Conservation (phyloP, 345 rosid genomes). For the Citrus medica region DNA sequence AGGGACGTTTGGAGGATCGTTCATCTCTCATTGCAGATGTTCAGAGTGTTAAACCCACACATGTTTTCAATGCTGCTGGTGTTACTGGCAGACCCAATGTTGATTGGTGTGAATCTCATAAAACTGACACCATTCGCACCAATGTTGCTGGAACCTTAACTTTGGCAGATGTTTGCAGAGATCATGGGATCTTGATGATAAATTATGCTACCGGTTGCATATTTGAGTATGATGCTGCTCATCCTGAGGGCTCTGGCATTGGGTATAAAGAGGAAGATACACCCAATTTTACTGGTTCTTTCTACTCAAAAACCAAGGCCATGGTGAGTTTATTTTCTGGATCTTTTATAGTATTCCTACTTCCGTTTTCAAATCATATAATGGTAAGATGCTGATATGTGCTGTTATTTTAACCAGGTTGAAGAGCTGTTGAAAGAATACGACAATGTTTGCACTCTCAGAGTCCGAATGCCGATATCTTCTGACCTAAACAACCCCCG, state of each 20-base stretch:
- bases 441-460: slow-evolving; percentile 85
- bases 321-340: slow-evolving; percentile 41
- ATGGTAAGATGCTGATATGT: background rate
- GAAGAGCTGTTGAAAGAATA: slow-evolving; percentile 86
- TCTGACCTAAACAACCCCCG: slow-evolving; percentile 87
- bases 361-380: background rate
- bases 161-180: slow-evolving; percentile 84
- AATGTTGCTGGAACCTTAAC: slow-evolving; percentile 85
- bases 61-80: slow-evolving; percentile 91
- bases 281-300: slow-evolving; percentile 80
- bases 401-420: slow-evolving; percentile 41
- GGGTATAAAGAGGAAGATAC: slow-evolving; percentile 78
- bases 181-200: slow-evolving; percentile 64
- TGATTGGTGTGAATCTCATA: slow-evolving; percentile 96
- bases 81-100: slow-evolving; percentile 94
- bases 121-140: slow-evolving; percentile 79
- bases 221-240: slow-evolving; percentile 79
- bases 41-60: slow-evolving; percentile 67
- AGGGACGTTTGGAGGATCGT: slow-evolving; percentile 77
- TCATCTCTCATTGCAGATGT: slow-evolving; percentile 66
- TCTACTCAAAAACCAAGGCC: slow-evolving; percentile 85
- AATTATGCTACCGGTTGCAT: slow-evolving; percentile 92
- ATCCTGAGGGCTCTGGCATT: slow-evolving; percentile 81
- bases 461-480: slow-evolving; percentile 95
- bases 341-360: background rate